phyloP scores from a whole-genome alignment of 306 rosid species.

The Prunus mira region DNA sequence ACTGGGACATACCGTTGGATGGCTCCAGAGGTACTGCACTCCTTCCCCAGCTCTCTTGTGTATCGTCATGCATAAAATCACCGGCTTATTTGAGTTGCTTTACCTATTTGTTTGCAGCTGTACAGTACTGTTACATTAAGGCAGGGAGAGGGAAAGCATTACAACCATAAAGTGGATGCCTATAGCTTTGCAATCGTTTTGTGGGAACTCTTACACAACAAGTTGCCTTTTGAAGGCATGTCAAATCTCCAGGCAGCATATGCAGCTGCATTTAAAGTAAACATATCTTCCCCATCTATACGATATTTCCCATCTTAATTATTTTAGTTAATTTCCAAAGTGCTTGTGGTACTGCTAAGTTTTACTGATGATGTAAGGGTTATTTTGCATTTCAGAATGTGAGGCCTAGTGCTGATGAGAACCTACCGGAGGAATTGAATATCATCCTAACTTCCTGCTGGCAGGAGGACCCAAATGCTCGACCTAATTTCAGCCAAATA shows the following conservation, averaged over 20 bases:
- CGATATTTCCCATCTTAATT: neutral
- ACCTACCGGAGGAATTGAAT: conserved; percentile 78
- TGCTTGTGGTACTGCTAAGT: neutral
- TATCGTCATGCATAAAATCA: neutral
- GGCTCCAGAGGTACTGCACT: conserved; percentile 86
- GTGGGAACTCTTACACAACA: conserved; percentile 96
- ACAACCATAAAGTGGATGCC: conserved; percentile 94
- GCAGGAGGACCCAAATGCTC: conserved; percentile 89
- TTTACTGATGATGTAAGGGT: conserved; percentile 14
- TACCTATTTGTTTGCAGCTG: conserved; percentile 48
- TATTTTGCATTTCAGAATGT: conserved; percentile 66
- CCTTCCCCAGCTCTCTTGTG: neutral
- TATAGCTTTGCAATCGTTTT: conserved; percentile 91
- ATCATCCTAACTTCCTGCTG: conserved; percentile 76
- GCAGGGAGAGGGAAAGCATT: conserved; percentile 97
- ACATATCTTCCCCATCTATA: neutral
- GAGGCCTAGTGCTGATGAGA: conserved; percentile 84
- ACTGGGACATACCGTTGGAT: conserved; percentile 98
- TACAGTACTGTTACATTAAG: conserved; percentile 91
- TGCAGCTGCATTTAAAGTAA: conserved; percentile 93
- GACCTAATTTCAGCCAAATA: conserved; percentile 83
- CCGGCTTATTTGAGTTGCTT: conserved; percentile 18
- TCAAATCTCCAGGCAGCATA: conserved; percentile 97
- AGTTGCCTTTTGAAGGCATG: conserved; percentile 97
- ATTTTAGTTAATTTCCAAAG: conserved; percentile 6